A percentile compares a stretch with the other conserved stretches of the same genome.
phyloP scores from a whole-genome alignment of 352 stramenopile genomes.

The Phytophthora cactorum region DNA sequence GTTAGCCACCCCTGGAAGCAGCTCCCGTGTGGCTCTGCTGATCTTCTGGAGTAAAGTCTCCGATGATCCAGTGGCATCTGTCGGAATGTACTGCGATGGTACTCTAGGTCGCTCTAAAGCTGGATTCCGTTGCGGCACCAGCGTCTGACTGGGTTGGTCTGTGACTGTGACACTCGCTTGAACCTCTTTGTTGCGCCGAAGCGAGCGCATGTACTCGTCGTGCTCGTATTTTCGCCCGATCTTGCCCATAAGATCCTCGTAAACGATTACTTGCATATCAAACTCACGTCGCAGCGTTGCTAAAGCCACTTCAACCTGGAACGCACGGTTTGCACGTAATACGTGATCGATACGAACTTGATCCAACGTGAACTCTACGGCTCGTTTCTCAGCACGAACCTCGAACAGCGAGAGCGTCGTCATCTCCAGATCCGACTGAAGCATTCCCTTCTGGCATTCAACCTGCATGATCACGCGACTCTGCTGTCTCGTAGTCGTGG shows the following conservation, averaged over 20 bases:
- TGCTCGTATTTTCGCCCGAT: conserved; percentile 71
- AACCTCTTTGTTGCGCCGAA: conserved; percentile 58
- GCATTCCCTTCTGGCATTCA: conserved; percentile 59
- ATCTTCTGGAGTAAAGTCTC: conserved; percentile 69
- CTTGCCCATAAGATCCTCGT: conserved; percentile 63
- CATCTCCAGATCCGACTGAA: conserved; percentile 54
- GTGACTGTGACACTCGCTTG: conserved; percentile 61
- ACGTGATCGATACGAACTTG: conserved; percentile 56
- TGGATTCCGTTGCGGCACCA: conserved; percentile 70
- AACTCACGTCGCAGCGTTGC: conserved; percentile 48
- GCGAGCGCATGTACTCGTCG: conserved; percentile 62
- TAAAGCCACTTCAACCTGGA: conserved; percentile 52
- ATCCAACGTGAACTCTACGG: conserved; percentile 30
- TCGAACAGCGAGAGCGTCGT: conserved; percentile 33
- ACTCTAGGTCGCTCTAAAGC: conserved; percentile 65
- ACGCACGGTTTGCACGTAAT: conserved; percentile 49
- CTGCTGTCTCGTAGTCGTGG: conserved; percentile 50
- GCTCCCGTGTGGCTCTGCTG: conserved; percentile 46
- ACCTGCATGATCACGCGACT: conserved; percentile 41
- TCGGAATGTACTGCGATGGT: conserved; percentile 50
- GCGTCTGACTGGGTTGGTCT: conserved; percentile 56
- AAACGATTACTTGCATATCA: conserved; percentile 53
- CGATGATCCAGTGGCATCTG: conserved; percentile 32
- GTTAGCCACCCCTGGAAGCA: conserved; percentile 53
- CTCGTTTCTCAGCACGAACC: conserved; percentile 22